A percentile compares a stretch with the other conserved stretches of the same genome.
Evolutionary conservation across 2,329 filamentous ascomycete species (phyloP).

Genomic region (Ophiocordyceps camponoti-floridani): DNA sequence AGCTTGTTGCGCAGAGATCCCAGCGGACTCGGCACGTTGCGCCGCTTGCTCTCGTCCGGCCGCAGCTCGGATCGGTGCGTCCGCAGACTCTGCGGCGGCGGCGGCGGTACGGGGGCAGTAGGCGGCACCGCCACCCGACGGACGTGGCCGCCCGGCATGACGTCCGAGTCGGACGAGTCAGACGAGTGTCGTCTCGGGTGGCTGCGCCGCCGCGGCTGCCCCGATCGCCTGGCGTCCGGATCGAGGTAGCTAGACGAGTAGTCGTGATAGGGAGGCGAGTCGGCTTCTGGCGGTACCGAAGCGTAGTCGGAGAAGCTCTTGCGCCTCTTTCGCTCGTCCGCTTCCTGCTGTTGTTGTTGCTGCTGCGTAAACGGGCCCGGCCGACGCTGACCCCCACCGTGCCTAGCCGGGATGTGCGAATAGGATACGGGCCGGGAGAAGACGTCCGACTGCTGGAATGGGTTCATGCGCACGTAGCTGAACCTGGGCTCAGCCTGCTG

Average conservation of each 20-base stretch:
- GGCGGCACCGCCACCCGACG: constrained; percentile 15
- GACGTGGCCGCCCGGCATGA: constrained; percentile 9
- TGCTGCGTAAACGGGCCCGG: constrained; percentile 16
- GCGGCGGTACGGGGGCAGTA: constrained; percentile 10
- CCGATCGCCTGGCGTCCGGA: constrained; percentile 12
- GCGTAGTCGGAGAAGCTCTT: constrained; percentile 34
- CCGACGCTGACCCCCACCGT: constrained; percentile 11
- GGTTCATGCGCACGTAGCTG: constrained; percentile 16
- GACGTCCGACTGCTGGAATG: constrained; percentile 12
- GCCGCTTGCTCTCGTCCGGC: constrained; percentile 17
- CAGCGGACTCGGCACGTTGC: constrained; percentile 18
- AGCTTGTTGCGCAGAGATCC: constrained; percentile 23
- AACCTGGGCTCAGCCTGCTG: constrained; percentile 16
- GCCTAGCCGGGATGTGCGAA: constrained; percentile 21
- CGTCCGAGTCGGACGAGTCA: constrained; percentile 23
- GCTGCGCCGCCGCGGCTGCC: constrained; percentile 25
- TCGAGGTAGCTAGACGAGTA: constrained; percentile 16
- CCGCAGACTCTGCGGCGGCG: constrained; percentile 9
- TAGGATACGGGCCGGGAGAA: constrained; percentile 18
- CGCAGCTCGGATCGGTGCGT: constrained; percentile 16
- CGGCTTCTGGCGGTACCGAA: constrained; percentile 16
- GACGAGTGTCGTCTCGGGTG: constrained; percentile 26
- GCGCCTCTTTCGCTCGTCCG: constrained; percentile 23
- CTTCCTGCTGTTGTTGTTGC: constrained; percentile 13
- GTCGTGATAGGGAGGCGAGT: constrained; percentile 8